Evolutionary conservation across 441 rosid genomes (phyloP), one percentile per base, ranked within the genome.

Genomic region (Syzygium malaccense): DNA sequence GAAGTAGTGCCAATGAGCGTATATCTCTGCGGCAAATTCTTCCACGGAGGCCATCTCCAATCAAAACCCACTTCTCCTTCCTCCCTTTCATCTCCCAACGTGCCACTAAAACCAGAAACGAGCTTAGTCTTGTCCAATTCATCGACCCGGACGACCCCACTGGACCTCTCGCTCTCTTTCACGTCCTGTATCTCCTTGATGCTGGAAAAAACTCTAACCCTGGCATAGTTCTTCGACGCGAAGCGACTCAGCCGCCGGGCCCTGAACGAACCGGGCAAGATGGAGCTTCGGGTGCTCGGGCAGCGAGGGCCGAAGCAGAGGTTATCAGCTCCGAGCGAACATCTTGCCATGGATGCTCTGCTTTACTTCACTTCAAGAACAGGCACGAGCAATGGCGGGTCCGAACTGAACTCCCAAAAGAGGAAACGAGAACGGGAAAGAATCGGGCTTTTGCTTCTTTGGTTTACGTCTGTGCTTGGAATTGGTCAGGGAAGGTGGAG

Each of bases 1-100:
- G 99, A 95, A 87, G 98, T 96, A 41, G 98, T 94, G 85, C 97
- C 97, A n/a, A 95, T 94, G 68, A 96, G 95, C 92, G 94, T 95
- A 89, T 96, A 97, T 93, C 99, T 93, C 87, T 90, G 92, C 87
- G 99, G 98, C 86, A 96, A 41, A 90, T 93, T 92, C 92, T 93
- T 95, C 99, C 98, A 95, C 13, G 94, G 98, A 85, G 97, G 98
- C 98, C 98, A 95, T 86, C 91, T 93, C 93, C 93, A 92, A 89
- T 90, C 90, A 54, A 90, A 90, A 86, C 92, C 96, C 86, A 91
- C 92, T 90, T 92, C 94, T 17, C 90, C 84, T 85, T 84, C 51
- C 68, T 86, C 28, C 53, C 55, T 86, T 55, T 64, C 89, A 58
- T 37, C 85, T 88, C 91, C 90, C 32, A 89, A 87, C 55, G 87